Evolutionary conservation across 495 filamentous ascomycete species (phyloP).

Genomic region (Penicillium lividum): DNA sequence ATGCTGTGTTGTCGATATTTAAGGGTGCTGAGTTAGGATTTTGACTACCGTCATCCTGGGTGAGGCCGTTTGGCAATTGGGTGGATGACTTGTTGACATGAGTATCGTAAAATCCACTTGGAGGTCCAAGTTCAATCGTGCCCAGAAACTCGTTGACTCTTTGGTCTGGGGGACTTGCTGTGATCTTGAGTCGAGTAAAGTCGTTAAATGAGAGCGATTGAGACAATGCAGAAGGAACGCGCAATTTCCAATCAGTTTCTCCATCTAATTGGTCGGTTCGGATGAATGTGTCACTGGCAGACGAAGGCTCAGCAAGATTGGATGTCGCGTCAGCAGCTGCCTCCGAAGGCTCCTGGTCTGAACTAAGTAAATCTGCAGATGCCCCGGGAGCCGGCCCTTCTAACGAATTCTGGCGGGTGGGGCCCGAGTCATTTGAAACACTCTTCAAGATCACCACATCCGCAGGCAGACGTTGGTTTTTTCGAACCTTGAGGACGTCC

Average conservation of each 20-base stretch:
- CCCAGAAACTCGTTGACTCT: slow-evolving; percentile 94
- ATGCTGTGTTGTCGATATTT: slow-evolving; percentile 95
- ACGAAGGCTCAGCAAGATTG: slow-evolving; percentile 18
- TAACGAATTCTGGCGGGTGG: slow-evolving; percentile 23
- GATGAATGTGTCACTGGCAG: slow-evolving; percentile 88
- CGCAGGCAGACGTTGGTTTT: slow-evolving; percentile 88
- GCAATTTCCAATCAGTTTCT: slow-evolving; percentile 98
- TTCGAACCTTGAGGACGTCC: slow-evolving; percentile 87
- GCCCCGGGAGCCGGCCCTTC: slow-evolving; percentile 17
- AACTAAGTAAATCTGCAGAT: slow-evolving; percentile 26
- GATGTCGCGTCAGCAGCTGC: slow-evolving; percentile 13
- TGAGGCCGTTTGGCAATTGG: slow-evolving; percentile 16
- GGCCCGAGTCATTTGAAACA: slow-evolving; percentile 61
- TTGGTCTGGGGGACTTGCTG: slow-evolving; percentile 83
- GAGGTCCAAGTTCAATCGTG: slow-evolving; percentile 64
- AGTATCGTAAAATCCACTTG: slow-evolving; percentile 41
- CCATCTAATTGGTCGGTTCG: slow-evolving; percentile 97
- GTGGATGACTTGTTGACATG: slow-evolving; percentile 44
- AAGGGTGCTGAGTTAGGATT: slow-evolving; percentile 64
- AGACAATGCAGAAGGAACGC: slow-evolving; percentile 79
- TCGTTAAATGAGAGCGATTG: slow-evolving; percentile 69
- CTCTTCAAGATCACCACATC: slow-evolving; percentile 94
- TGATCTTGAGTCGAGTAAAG: slow-evolving; percentile 72
- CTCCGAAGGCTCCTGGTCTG: slow-evolving; percentile 21
- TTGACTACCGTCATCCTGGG: slow-evolving; percentile 27